Evolutionary conservation across 805 yeast genomes (phyloP).

Genomic region (Ogataea minuta): DNA sequence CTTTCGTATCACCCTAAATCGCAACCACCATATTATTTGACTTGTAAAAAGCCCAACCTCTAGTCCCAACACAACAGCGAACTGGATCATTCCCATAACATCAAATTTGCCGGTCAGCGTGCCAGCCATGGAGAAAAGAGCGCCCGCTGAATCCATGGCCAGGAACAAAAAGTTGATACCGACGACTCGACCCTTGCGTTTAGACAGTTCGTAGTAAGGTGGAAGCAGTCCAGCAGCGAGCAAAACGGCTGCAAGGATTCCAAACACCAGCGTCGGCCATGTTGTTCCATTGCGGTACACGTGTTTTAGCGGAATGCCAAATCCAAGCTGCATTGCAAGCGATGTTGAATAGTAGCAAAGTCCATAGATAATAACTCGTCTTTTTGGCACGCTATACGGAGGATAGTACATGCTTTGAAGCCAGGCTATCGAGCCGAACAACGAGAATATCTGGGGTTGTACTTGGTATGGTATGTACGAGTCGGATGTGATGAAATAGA

Average conservation of each 20-base stretch:
- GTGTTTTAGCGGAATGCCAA: conserved; percentile 64
- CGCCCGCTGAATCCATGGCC: conserved; percentile 75
- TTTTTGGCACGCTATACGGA: conserved; percentile 45
- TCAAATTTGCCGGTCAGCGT: conserved; percentile 63
- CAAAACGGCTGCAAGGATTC: conserved; percentile 47
- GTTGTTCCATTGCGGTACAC: conserved; percentile 38
- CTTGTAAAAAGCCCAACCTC: conserved; percentile 76
- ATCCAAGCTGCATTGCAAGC: conserved; percentile 66
- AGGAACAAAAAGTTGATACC: conserved; percentile 83
- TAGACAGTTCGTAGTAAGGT: conserved; percentile 53
- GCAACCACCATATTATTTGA: conserved; percentile 67
- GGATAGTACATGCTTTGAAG: conserved; percentile 69
- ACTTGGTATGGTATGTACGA: conserved; percentile 76
- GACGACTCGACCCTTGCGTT: conserved; percentile 51
- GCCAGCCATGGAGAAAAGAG: conserved; percentile 66
- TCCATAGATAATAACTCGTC: conserved; percentile 37
- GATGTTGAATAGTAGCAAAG: conserved; percentile 41
- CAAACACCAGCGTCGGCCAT: conserved; percentile 50
- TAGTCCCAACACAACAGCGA: conserved; percentile 67
- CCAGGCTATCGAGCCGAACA: conserved; percentile 66
- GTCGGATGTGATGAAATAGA: conserved; percentile 72
- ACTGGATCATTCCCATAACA: conserved; percentile 72
- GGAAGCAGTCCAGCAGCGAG: conserved; percentile 53
- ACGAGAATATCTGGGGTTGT: conserved; percentile 83
- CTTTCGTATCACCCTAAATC: conserved; percentile 34